A percentile compares a stretch with the other conserved stretches of the same genome.
phyloP scores from a whole-genome alignment of 805 yeast species.

The Candida xyloterini region DNA sequence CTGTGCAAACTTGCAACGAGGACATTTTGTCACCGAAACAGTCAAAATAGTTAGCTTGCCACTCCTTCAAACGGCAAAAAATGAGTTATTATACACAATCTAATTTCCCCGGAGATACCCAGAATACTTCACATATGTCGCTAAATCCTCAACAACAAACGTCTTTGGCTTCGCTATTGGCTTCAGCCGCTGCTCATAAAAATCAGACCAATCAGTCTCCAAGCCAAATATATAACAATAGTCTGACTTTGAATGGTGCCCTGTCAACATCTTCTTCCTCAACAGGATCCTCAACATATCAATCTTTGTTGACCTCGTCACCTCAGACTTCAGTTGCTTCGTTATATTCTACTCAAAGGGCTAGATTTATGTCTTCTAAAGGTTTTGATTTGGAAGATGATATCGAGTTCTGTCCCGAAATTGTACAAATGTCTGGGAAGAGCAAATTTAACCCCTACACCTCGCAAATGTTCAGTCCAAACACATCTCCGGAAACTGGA shows the following conservation, averaged over 20 bases:
- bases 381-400: conserved; percentile 64
- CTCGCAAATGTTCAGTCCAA: conserved; percentile 58
- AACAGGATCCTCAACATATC: conserved; percentile 22
- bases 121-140: conserved; percentile 10
- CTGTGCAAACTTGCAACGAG: not conserved
- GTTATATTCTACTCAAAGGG: conserved; percentile 34
- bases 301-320: conserved; percentile 25
- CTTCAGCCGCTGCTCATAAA: conserved; percentile 18
- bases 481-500: conserved; percentile 35
- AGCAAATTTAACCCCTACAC: conserved; percentile 66
- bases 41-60: not conserved
- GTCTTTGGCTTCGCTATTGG: conserved; percentile 20
- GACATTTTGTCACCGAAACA: not conserved
- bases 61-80: not conserved
- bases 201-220: conserved; percentile 17
- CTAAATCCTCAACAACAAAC: conserved; percentile 18
- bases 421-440: conserved; percentile 17
- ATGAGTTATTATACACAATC: conserved; percentile 11
- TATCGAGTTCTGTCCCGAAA: conserved; percentile 63
- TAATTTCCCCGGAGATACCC: conserved; percentile 8
- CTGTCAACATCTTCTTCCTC: conserved; percentile 20
- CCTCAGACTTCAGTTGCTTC: conserved; percentile 28
- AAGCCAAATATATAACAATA: conserved; percentile 15
- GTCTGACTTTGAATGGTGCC: not conserved
- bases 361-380: conserved; percentile 55